Evolutionary conservation across 169 alveolate genomes (phyloP), one percentile per base, ranked within the genome.

Genomic region (Babesia ovata): DNA sequence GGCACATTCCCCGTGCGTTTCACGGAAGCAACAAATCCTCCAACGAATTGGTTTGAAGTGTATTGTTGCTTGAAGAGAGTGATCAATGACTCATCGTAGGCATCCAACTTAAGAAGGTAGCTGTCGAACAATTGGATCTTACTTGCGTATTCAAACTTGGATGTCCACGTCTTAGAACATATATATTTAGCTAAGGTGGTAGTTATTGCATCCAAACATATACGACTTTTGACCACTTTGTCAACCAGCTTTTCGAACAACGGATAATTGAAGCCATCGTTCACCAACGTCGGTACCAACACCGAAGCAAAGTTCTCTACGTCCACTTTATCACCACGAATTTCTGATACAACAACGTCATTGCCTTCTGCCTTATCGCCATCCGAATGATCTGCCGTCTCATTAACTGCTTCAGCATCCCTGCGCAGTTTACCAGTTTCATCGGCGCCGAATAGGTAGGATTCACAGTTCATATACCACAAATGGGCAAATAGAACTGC

Each of bases 391-490:
- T 7, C 11, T 10, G 50, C 50, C 14, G n/a, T 16, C 10, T 1
- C 19, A 4, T 45, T 45, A 13, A 10, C 50, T 17, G 14, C 36
- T 2, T n/a, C 28, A 6, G n/a, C 54, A 39, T 22, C 54, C 7
- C 42, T 19, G 50, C 17, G 22, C n/a, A 36, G 4, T 11, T 13
- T 53, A 8, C 22, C 14, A 0, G 54, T 12, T 4, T 36, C 56
- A 8, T 22, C 12, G 39, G 70, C 54, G 10, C 2, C 39, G 16
- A 39, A 19, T 0, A 67, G 54, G 53, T 36, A 52, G 14, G 16
- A 6, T 54, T 67, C 76, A 17, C 65, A 67, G 56, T 67, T 67
- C 36, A 26, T 33, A 36, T 52, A 22, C 76, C 76, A 67, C 24
- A 67, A 12, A 0, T 33, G 48, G 16, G 76, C 52, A 24, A 67